Evolutionary conservation across 1,139 yeast species (phyloP), one percentile per base, ranked within the genome.

Genomic region (Geotrichum restrictum): DNA sequence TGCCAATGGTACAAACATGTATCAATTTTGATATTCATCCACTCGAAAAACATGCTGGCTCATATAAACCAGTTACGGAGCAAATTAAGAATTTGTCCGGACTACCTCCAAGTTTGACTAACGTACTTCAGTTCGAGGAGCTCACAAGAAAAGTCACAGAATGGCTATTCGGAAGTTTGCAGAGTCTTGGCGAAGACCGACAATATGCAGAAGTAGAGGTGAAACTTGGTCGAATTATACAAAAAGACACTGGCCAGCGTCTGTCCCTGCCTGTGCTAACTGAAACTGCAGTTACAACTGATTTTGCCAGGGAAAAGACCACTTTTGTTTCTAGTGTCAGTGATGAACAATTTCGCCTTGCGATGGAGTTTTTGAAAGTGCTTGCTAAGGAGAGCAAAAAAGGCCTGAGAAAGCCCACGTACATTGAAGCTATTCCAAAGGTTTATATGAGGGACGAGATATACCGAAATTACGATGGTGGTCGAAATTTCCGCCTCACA

Each of bases 161-260:
- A 61, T 89, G 97, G 97, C 77, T 89, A 5, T 89, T 85, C 73
- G 91, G 95, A 31, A 85, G 86, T 58, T 75, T 88, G 53, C 76
- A 77, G 43, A 82, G 84, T 36, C 75, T 88, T 46, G 79, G 79
- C 16, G 80, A 79, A 13, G 78, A 81, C 58, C 74, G 88, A 38
- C 76, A 79, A 54, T 75, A 74, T 62, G 77, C 88, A 18, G 97
- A 89, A 69, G 72, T 89, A 59, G 97, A 89, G 69, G 74, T 88
- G 68, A 88, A 88, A 66, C 78, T 88, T 60, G 97, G 97, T 6
- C 74, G 81, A 13, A 80, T 89, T 33, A 79, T 82, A 70, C 88
- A 84, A 60, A 83, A 83, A 62, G 72, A 74, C 19, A 78, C 81
- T 41, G 86, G 85, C 51, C 73, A 76, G 60, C 75, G 97, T 55